Evolutionary conservation across 2,329 filamentous ascomycete species (phyloP), one percentile per base, ranked within the genome.

Genomic region (Aspergillus luchuensis): DNA sequence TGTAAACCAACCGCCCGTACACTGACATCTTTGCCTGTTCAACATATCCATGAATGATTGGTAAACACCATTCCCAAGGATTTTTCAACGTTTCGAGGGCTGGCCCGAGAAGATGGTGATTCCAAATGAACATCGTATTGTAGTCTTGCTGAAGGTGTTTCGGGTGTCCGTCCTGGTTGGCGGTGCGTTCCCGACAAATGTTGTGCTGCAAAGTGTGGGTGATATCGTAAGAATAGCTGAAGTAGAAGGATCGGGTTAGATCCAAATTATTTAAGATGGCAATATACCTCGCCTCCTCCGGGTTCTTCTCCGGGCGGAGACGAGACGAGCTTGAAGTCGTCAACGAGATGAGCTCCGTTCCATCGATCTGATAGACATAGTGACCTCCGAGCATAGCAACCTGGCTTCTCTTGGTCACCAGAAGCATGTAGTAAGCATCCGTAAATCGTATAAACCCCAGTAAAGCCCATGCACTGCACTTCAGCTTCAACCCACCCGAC

Each of bases 81-180:
- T 93, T 90, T 64, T 89, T 89, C 41, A 99, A 80, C 5, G 84
- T 84, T 17, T 81, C 78, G 11, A 85, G 81, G 0, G 90, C 92
- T 0, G 95, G 93, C 61, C 89, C 83, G 17, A 99, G 83, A 4
- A 99, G 83, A 75, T 97, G 91, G 67, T 91, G 87, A 69, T 99
- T 99, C 95, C 95, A 99, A 2, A 98, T 90, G 72, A 99, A 99
- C 95, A 99, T 99, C 41, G 90, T 87, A 70, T 97, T 96, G 73
- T 90, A 90, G 72, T 97, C 96, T 70, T 89, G 89, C 67, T 92
- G 87, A 33, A 85, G 84, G 6, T 84, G 82, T 28, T 85, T 84
- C 2, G 85, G 80, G 11, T 83, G 77, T 1, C 90, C 91, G 62
- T 87, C 82, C 30, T 86, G 84, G 53, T 96, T 78, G 2, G 89